Conservation (phyloP, 495 filamentous ascomycete species). For the Baudoinia panamericana region DNA sequence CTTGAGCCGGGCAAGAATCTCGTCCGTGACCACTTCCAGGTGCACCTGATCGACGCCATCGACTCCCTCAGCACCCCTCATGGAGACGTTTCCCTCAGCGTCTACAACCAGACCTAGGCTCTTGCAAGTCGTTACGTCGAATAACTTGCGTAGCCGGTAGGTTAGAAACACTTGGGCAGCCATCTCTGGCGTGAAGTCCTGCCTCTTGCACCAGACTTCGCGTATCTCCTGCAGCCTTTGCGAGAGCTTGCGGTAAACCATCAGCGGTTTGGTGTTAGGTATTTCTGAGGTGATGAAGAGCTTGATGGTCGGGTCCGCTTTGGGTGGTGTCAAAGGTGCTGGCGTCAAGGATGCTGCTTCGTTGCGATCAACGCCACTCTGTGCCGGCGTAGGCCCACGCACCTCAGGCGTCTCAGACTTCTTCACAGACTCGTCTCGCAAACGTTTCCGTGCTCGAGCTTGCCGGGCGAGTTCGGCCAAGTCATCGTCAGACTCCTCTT, state of each 20-base stretch:
- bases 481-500: constrained; percentile 35
- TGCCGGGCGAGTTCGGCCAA: constrained; percentile 32
- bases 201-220: constrained; percentile 51
- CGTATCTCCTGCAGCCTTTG: constrained; percentile 54
- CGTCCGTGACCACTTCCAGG: constrained; percentile 61
- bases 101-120: constrained; percentile 46
- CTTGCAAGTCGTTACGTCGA: constrained; percentile 56
- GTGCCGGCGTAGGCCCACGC: not conserved
- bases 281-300: constrained; percentile 65
- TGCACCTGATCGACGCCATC: constrained; percentile 31
- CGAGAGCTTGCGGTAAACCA: constrained; percentile 53
- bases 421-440: constrained; percentile 13
- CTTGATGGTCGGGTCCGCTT: constrained; percentile 39
- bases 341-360: constrained; percentile 3
- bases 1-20: constrained; percentile 28
- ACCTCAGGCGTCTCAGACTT: constrained; percentile 11
- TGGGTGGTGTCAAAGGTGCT: constrained; percentile 8
- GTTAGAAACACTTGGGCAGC: constrained; percentile 54
- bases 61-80: constrained; percentile 24
- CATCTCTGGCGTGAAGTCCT: constrained; percentile 37
- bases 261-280: constrained; percentile 44
- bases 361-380: not conserved
- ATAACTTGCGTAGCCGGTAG: constrained; percentile 63
- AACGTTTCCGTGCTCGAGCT: constrained; percentile 18
- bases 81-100: constrained; percentile 25